Percentiles rank a stretch among this genome's conserved stretches.
Conservation (phyloP, 2,329 filamentous ascomycete genomes). For the Aureobasidium sp. region DNA sequence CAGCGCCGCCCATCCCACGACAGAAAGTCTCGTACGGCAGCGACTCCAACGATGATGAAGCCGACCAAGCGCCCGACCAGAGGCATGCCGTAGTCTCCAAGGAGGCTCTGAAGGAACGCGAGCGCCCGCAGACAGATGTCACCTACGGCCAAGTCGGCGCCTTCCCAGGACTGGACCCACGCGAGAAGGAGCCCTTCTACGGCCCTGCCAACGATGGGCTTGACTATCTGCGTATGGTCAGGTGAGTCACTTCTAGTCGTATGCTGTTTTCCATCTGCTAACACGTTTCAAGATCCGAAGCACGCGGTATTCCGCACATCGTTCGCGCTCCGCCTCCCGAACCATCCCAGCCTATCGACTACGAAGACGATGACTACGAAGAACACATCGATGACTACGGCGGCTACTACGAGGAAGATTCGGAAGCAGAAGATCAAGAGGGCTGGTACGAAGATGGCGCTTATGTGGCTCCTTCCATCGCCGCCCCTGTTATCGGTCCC, state of each 20-base stretch:
- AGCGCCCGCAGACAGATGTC: slow-evolving; percentile 45
- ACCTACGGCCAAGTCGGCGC: slow-evolving; percentile 64
- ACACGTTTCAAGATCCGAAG: slow-evolving; percentile 54
- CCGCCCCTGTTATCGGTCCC: slow-evolving; percentile 12
- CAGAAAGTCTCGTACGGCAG: slow-evolving; percentile 14
- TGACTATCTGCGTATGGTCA: slow-evolving; percentile 61
- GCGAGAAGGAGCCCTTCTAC: slow-evolving; percentile 55
- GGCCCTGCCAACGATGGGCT: slow-evolving; percentile 57
- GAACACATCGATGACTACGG: slow-evolving; percentile 26
- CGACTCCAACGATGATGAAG: slow-evolving; percentile 2
- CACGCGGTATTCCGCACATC: slow-evolving; percentile 61
- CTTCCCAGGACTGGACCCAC: slow-evolving; percentile 53
- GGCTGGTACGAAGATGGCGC: slow-evolving; percentile 72
- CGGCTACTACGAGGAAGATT: slow-evolving; percentile 41
- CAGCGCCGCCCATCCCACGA: slow-evolving; percentile 13
- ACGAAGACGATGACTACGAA: slow-evolving; percentile 30
- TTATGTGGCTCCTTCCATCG: slow-evolving; percentile 55
- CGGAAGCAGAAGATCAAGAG: slow-evolving; percentile 33
- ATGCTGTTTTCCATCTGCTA: slow-evolving; percentile 21
- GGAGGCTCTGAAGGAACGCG: neutral
- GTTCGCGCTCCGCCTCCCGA: slow-evolving; percentile 47
- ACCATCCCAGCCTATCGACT: neutral
- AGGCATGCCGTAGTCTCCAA: slow-evolving; percentile 3
- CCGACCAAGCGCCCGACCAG: neutral
- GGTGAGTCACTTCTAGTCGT: slow-evolving; percentile 42